Evolutionary conservation across 768 basidiomycete species (phyloP).

Genomic region (Terana coerulea): DNA sequence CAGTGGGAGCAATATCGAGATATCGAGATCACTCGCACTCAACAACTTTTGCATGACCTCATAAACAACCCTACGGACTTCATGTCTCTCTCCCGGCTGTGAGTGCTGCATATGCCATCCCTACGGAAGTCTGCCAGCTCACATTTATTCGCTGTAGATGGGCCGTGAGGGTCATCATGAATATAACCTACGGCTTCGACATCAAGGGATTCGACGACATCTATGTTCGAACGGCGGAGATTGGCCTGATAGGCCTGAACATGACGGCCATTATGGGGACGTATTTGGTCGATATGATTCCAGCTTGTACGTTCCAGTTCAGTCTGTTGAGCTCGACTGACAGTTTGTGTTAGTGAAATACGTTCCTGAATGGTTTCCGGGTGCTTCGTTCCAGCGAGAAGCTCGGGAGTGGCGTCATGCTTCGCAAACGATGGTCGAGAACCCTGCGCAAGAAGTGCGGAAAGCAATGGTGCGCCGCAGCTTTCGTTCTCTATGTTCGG

Average conservation of each 20-base stretch:
- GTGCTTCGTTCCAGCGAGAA: constrained; percentile 14
- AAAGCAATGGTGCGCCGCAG: constrained; percentile 2
- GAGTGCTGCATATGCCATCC: neutral
- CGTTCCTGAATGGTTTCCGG: constrained; percentile 21
- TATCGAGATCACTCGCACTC: neutral
- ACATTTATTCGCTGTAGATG: neutral
- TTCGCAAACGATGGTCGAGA: constrained; percentile 2
- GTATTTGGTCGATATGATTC: constrained; percentile 9
- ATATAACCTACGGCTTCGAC: constrained; percentile 15
- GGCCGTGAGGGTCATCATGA: constrained; percentile 10
- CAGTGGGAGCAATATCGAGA: constrained; percentile 2
- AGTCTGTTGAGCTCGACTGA: constrained; percentile 1
- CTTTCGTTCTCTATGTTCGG: constrained; percentile 2
- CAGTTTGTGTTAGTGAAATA: constrained; percentile 17
- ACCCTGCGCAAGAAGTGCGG: constrained; percentile 15
- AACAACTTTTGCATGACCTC: neutral
- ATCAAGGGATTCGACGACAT: constrained; percentile 7
- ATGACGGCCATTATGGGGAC: constrained; percentile 1
- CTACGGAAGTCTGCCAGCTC: neutral
- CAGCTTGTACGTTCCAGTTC: constrained; percentile 26
- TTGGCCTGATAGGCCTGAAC: neutral
- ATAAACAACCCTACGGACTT: neutral
- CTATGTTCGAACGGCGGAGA: constrained; percentile 8
- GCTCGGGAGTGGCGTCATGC: constrained; percentile 13
- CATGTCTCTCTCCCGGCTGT: neutral